A percentile compares a stretch with the other conserved stretches of the same genome.
Conservation (phyloP, 345 rosid species). For the Gossypium mustelinum region DNA sequence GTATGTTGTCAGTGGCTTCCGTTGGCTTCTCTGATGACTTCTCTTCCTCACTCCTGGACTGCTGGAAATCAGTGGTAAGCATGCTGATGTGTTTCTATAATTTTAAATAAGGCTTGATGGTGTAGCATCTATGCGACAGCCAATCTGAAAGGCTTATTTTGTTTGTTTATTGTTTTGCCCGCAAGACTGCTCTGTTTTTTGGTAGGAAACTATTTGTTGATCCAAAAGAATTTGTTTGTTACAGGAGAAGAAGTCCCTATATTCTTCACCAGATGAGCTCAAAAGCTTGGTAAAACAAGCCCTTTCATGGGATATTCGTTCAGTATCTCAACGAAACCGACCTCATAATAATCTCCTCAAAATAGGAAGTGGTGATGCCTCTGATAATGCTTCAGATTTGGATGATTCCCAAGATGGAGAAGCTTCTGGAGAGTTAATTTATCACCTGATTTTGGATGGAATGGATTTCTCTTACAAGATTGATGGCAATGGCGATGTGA, state of each 20-base stretch:
- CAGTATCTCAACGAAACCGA: constrained; percentile 66
- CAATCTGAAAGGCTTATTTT: background rate
- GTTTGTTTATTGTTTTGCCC: background rate
- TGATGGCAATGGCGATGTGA: constrained; percentile 47
- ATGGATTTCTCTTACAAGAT: constrained; percentile 70
- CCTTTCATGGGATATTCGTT: constrained; percentile 93
- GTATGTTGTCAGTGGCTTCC: constrained; percentile 56
- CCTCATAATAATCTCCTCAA: constrained; percentile 33
- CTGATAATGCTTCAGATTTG: constrained; percentile 15
- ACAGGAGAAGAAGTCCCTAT: constrained; percentile 69
- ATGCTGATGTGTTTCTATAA: background rate
- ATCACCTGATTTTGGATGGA: constrained; percentile 75
- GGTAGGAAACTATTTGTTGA: background rate
- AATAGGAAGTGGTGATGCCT: constrained; percentile 12
- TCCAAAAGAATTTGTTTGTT: constrained; percentile 13
- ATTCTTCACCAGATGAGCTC: constrained; percentile 60
- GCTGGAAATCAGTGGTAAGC: constrained; percentile 68
- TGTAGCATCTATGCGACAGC: background rate
- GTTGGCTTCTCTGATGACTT: constrained; percentile 63
- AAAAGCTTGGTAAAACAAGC: constrained; percentile 63
- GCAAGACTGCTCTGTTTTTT: background rate
- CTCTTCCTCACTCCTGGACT: constrained; percentile 50
- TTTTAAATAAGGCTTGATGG: background rate
- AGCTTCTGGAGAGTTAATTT: constrained; percentile 28
- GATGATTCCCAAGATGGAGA: constrained; percentile 25